Conservation (phyloP, 306 rosid genomes). For the Medicago truncatula region MtrunA17r5.0-ANR NC_053044.1:41396001-41396500, state of each 20-base stretch:
- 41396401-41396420: slow-evolving; percentile 53
- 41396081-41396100: slow-evolving; percentile 55
- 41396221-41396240: slow-evolving; percentile 50
- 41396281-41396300: slow-evolving; percentile 46
- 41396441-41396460: slow-evolving; percentile 52
- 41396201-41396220: slow-evolving; percentile 60
- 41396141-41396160: slow-evolving; percentile 60
- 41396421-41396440: slow-evolving; percentile 12
- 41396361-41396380: slow-evolving; percentile 48
- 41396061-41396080: slow-evolving; percentile 60
- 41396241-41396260: slow-evolving; percentile 44
- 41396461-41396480: slow-evolving; percentile 52
- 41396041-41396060: slow-evolving; percentile 59
- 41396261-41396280: slow-evolving; percentile 44
- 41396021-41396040: slow-evolving; percentile 72
- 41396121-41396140: slow-evolving; percentile 60
- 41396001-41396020: slow-evolving; percentile 53
- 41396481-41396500: slow-evolving; percentile 51
- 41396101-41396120: slow-evolving; percentile 62
- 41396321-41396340: slow-evolving; percentile 46
- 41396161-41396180: slow-evolving; percentile 61
- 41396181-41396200: slow-evolving; percentile 47
- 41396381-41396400: slow-evolving; percentile 46
- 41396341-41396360: slow-evolving; percentile 48
- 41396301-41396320: slow-evolving; percentile 49